phyloP scores from a whole-genome alignment of 2,329 filamentous ascomycete genomes.

The Bretziella fagacearum region DNA sequence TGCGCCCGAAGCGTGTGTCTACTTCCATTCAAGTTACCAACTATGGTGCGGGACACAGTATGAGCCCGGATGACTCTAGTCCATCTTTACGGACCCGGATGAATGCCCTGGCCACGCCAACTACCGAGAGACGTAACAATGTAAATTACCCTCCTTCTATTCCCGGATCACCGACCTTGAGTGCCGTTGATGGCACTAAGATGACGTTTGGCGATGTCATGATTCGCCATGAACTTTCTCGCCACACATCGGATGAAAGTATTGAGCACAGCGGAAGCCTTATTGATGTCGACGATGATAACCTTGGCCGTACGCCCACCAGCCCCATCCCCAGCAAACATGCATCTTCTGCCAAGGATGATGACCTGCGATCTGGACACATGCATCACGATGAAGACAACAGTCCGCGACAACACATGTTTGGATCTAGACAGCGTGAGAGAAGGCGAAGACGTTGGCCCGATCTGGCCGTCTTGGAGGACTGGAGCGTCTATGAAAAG shows the following conservation, averaged over 20 bases:
- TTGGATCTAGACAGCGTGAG: constrained; percentile 1
- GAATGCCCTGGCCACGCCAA: constrained; percentile 2
- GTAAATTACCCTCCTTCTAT: constrained; percentile 54
- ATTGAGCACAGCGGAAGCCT: constrained; percentile 5
- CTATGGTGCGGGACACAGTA: constrained; percentile 26
- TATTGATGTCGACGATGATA: constrained; percentile 61
- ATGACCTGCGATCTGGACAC: constrained; percentile 34
- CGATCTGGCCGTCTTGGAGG: constrained; percentile 65
- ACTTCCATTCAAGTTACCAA: constrained; percentile 19
- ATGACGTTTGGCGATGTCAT: constrained; percentile 53
- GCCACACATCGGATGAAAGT: constrained; percentile 15
- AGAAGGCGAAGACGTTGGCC: constrained; percentile 60
- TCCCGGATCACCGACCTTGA: constrained; percentile 41
- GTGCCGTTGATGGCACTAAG: constrained; percentile 31
- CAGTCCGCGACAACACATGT: constrained; percentile 13
- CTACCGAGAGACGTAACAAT: constrained; percentile 30
- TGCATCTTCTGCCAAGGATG: constrained; percentile 2
- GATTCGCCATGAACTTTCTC: constrained; percentile 42
- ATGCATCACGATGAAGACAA: constrained; percentile 26
- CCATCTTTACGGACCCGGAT: constrained; percentile 25
- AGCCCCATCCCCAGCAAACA: constrained; percentile 15
- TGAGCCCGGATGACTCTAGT: constrained; percentile 32
- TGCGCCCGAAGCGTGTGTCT: constrained; percentile 19
- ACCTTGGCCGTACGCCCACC: constrained; percentile 65
- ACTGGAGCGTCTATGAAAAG: constrained; percentile 84